These are phyloP conservation scores for Petunia secreta DNA, from an alignment of 257 asterid species.

Conservation along the genomic window DNA sequence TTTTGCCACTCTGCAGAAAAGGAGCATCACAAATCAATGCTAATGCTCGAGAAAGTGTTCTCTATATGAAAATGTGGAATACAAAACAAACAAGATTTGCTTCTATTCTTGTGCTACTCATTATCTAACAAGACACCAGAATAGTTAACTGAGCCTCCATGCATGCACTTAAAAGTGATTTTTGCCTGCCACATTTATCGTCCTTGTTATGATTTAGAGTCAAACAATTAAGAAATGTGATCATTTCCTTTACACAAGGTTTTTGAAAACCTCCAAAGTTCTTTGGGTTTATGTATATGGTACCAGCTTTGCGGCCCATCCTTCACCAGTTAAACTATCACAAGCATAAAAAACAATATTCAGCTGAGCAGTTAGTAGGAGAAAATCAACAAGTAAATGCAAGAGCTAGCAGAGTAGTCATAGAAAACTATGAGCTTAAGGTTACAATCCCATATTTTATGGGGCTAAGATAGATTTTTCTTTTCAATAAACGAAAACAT, in stretches of 20 bases:
- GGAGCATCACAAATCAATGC: not conserved
- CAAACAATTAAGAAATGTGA: conserved; percentile 78
- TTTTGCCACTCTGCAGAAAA: conserved; percentile 56
- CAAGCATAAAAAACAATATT: not conserved
- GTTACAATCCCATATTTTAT: too few species aligned
- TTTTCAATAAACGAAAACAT: too few species aligned
- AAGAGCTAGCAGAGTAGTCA: not conserved
- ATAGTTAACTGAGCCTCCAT: conserved; percentile 77
- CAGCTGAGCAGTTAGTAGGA: not conserved
- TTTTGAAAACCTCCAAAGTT: conserved; percentile 73
- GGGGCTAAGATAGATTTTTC: not conserved
- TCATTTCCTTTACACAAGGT: conserved; percentile 88
- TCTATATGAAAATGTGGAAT: not conserved
- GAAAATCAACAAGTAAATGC: not conserved
- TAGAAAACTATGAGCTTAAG: not conserved
- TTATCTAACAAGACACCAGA: not conserved
- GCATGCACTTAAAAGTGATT: conserved; percentile 67
- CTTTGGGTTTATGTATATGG: conserved; percentile 72
- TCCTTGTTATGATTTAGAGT: conserved; percentile 72
- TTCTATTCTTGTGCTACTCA: not conserved
- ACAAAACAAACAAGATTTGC: not conserved
- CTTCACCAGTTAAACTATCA: conserved; percentile 34
- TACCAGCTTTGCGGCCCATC: conserved; percentile 82
- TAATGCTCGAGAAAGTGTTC: not conserved
- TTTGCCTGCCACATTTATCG: conserved; percentile 68